phyloP scores from a whole-genome alignment of 371 early-diverging fungal species.

The Nematocida ironsii region DNA sequence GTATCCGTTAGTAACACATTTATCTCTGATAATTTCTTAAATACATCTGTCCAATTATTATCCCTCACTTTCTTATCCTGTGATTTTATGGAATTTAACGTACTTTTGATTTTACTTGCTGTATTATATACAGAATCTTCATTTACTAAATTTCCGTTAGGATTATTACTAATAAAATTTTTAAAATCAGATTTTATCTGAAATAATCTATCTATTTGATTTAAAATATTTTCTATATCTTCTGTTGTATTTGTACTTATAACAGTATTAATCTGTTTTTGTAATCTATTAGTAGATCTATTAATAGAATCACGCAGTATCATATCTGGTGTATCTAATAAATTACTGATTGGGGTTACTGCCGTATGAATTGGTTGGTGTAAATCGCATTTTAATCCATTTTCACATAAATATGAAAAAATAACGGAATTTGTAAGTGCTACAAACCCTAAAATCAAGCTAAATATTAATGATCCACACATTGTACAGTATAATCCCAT shows the following conservation, averaged over 20 bases:
- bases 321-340: constrained; percentile 32
- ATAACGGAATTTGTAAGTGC: constrained; percentile 32
- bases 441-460: constrained; percentile 18
- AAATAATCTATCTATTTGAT: constrained; percentile 18
- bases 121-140: constrained; percentile 1
- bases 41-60: constrained; percentile 1
- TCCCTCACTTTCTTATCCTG: constrained; percentile 20
- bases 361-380: background rate
- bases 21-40: constrained; percentile 33
- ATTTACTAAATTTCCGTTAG: background rate
- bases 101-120: constrained; percentile 3
- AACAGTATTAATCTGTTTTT: constrained; percentile 22
- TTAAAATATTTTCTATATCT: constrained; percentile 4
- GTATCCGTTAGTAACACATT: constrained; percentile 12
- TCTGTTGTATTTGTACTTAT: constrained; percentile 12
- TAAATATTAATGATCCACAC: background rate
- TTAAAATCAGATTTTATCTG: constrained; percentile 33
- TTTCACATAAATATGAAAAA: constrained; percentile 21
- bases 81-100: constrained; percentile 14
- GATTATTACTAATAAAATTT: constrained; percentile 7
- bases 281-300: background rate
- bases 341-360: background rate
- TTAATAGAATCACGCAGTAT: constrained; percentile 7
- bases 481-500: constrained; percentile 21
- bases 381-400: constrained; percentile 20